Base-by-base conservation (phyloP, 208 protist genomes). In the Acanthamoeba pearcei region DNA sequence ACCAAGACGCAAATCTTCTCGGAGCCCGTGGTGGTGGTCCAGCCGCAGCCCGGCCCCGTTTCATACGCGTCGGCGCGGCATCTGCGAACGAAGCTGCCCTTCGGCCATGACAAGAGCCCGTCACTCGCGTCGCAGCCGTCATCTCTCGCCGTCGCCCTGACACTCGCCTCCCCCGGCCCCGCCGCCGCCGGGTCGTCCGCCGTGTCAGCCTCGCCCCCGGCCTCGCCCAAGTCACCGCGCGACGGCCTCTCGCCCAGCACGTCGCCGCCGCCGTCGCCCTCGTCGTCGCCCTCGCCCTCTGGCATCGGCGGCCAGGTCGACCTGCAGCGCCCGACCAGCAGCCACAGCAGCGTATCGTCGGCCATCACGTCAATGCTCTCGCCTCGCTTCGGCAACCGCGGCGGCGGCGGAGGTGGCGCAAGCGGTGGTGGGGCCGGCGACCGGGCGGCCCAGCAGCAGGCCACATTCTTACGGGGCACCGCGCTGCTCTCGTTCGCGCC, bases 351-450 rank as follows among this genome's bases (percentile, higher is more conserved):
- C 46, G n/a, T 86, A 1, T 86, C 78, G 17, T 86, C 78, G 8
- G 78, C 78, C 13, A 38, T 86, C 22, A 86, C 78, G 38, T 86
- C 78, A n/a, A 86, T 86, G 78, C 78, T 86, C 46, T 86, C 78
- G 51, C 78, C 78, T 2, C 78, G 78, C 49, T 86, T 86, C 51
- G 78, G 35, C 13, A 86, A 86, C 78, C 78, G 78, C 22, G 70
- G 70, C 70, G 70, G 35, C 70, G 15, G 70, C 70, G 70, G 27
- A 0, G 27, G 62, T 19, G 62, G 62, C 27, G 5, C 5, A 49
- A 68, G 27, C 6, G 62, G 62, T 24, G 62, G 62, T 1, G 62
- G 27, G 19, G 27, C 19, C 72, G 72, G 72, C n/a, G 72, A 80
- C 13, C 72, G 68, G n/a, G 24, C 32, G 35, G 38, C 35, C 27